Conservation (phyloP, 768 basidiomycete species). For the Pleurotus tuber-regium region DNA sequence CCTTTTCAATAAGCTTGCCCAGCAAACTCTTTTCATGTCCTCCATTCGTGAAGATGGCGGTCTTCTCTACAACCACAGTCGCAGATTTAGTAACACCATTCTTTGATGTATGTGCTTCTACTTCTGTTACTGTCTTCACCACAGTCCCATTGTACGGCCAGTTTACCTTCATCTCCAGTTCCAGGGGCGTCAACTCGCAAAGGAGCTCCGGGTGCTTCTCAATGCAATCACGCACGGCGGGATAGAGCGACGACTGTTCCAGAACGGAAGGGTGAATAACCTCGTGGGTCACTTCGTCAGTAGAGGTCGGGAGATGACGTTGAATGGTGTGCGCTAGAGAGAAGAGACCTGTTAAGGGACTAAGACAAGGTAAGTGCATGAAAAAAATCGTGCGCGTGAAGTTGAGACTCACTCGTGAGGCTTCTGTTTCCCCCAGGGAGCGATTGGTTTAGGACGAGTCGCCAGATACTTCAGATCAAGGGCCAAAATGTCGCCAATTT, state of each 20-base stretch:
- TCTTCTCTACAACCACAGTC: background rate
- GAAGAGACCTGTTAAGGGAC: constrained; percentile 57
- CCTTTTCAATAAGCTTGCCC: background rate
- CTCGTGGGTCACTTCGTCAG: constrained; percentile 52
- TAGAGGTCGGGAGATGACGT: constrained; percentile 44
- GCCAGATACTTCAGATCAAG: constrained; percentile 54
- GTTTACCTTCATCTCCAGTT: constrained; percentile 42
- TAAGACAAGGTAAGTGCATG: constrained; percentile 20
- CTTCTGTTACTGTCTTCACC: background rate
- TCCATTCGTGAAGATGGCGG: background rate
- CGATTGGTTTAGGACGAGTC: constrained; percentile 47
- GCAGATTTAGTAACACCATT: background rate
- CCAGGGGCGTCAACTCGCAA: constrained; percentile 44
- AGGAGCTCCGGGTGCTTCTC: constrained; percentile 44
- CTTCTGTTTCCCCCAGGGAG: constrained; percentile 57
- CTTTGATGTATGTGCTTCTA: background rate
- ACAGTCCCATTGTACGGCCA: constrained; percentile 39
- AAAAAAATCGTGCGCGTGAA: background rate
- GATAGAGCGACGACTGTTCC: constrained; percentile 35
- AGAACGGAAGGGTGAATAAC: constrained; percentile 60
- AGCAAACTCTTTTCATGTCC: background rate
- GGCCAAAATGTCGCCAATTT: constrained; percentile 53
- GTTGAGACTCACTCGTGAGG: constrained; percentile 56
- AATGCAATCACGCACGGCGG: constrained; percentile 33
- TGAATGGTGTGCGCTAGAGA: constrained; percentile 38